phyloP scores from a whole-genome alignment of 202 grass and related monocot species.

The Cymbopogon flexuosus region DNA sequence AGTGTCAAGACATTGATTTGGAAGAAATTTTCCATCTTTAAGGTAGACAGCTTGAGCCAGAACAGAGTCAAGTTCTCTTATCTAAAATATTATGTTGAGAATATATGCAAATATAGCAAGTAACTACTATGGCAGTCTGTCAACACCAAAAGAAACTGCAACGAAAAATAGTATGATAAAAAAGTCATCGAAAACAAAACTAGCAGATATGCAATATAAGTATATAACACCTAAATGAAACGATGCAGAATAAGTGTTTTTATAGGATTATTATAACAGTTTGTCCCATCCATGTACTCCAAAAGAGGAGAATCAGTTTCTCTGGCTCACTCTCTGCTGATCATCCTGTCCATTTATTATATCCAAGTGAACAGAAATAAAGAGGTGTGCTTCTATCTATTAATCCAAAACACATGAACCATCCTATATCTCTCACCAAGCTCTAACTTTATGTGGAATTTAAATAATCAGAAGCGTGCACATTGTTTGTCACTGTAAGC shows the following conservation, averaged over 20 bases:
- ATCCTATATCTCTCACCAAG: no score
- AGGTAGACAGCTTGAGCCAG: neutral
- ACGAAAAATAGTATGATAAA: neutral
- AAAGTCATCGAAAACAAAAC: neutral
- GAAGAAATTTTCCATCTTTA: neutral
- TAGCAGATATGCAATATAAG: neutral
- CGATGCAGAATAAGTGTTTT: constrained; percentile 7
- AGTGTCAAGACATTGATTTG: constrained; percentile 33
- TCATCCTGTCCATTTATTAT: neutral
- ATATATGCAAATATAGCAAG: constrained; percentile 11
- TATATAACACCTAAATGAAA: constrained; percentile 6
- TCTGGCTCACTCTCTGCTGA: neutral
- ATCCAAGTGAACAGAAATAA: neutral
- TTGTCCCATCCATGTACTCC: neutral
- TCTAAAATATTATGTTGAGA: constrained; percentile 16
- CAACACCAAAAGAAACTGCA: neutral
- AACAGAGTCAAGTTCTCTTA: constrained; percentile 10
- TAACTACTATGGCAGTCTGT: neutral
- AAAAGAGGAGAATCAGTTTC: neutral
- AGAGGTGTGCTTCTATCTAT: neutral
- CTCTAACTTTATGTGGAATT: neutral
- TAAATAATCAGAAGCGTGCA: neutral
- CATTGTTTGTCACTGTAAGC: neutral
- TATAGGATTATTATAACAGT: neutral
- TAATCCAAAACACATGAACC: neutral